Evolutionary conservation across 352 stramenopile species (phyloP).

Genomic region (Phytophthora sansomeana): DNA sequence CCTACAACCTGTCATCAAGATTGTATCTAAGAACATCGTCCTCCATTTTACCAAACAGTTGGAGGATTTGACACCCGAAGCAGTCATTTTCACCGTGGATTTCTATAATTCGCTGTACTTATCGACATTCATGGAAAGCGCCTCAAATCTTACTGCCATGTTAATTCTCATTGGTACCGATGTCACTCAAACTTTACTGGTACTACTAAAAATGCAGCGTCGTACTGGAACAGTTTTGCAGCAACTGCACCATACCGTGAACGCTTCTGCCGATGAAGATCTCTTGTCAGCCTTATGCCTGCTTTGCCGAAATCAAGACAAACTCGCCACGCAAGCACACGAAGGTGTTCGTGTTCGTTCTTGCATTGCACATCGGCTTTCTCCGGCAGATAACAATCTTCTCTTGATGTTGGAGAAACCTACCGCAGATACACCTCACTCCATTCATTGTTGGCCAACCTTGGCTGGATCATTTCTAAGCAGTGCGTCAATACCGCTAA

Average conservation of each 20-base stretch:
- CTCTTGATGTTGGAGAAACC: slow-evolving; percentile 15
- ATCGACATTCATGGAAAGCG: slow-evolving; percentile 34
- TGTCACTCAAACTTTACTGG: slow-evolving; percentile 9
- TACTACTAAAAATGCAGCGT: slow-evolving; percentile 4
- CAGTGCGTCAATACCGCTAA: not conserved
- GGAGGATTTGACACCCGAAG: slow-evolving; percentile 28
- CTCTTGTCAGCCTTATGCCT: slow-evolving; percentile 9
- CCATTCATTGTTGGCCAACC: slow-evolving; percentile 2
- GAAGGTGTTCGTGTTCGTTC: slow-evolving; percentile 8
- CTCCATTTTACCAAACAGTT: slow-evolving; percentile 13
- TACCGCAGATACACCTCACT: not conserved
- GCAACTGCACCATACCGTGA: not conserved
- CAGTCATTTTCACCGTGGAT: slow-evolving; percentile 32
- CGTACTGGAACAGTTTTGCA: slow-evolving; percentile 1
- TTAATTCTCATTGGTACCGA: slow-evolving; percentile 14
- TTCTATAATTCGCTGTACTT: slow-evolving; percentile 38
- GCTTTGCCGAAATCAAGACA: slow-evolving; percentile 10
- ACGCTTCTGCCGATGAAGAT: not conserved
- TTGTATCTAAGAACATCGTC: slow-evolving; percentile 25
- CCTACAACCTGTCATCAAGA: slow-evolving; percentile 27
- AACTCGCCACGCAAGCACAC: not conserved
- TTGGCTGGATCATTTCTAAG: too few relatives aligned
- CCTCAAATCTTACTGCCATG: slow-evolving; percentile 1
- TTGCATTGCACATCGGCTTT: slow-evolving; percentile 8
- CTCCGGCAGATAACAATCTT: not conserved